Base-by-base conservation (phyloP, 1,139 yeast species). In the Yamadazyma diospyri region DNA sequence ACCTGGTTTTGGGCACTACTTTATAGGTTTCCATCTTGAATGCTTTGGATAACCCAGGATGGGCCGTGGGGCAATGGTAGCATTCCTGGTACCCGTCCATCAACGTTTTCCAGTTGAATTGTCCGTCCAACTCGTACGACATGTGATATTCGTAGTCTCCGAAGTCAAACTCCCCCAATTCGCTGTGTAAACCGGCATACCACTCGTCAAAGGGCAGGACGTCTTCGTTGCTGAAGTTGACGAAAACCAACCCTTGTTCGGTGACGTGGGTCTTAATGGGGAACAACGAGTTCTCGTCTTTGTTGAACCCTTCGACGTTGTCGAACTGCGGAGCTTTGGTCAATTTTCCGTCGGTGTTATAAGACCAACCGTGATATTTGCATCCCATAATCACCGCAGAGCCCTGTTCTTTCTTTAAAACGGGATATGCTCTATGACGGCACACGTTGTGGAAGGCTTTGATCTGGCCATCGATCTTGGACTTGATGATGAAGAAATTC, bases 51-150 rank as follows among this genome's bases (percentile, higher is more conserved):
- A 76, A 59, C 6, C 81, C 81, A 3, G 81, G 81, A 45, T 76
- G 82, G 1, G 81, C 81, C 14, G 81, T 76, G 23, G 81, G 81
- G 52, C 82, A 76, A 50, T 76, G 82, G 55, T 76, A 76, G 43
- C 82, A 76, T 53, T 76, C 82, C 55, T 76, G 80, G 54, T 76
- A 76, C 3, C 82, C 82, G 47, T 76, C 82, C 80, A 76, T 75
- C 41, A 76, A 62, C 2, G 82, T 76, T 48, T 76, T 76, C 82
- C 82, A 76, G 55, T 76, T 76, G 56, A 76, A 76, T 45, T 72
- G 60, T 34, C 81, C 82, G 43, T 75, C 79, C 31, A 76, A 61
- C 49, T 76, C 81, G 45, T 76, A 76, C n/a, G 78, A 71, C 81
- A 76, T 75, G 53, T 76, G 76, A 52, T 75, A 76, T 45, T 76